Percentiles rank a stretch among this genome's conserved stretches.
phyloP scores from a whole-genome alignment of 2,329 filamentous ascomycete genomes.

The Emydomyces testavorans region DNA sequence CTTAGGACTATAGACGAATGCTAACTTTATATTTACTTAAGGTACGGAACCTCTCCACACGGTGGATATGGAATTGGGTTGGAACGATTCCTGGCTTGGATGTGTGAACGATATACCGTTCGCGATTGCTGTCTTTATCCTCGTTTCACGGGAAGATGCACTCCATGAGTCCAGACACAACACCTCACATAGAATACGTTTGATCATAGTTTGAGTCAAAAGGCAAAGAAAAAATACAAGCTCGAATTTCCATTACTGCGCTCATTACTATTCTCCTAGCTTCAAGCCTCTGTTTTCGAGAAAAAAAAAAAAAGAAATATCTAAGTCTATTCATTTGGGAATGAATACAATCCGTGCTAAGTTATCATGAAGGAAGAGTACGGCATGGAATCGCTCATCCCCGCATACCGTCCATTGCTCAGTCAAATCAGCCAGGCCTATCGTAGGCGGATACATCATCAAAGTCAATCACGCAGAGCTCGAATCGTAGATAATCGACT shows the following conservation, averaged over 20 bases:
- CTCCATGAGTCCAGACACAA: constrained; percentile 26
- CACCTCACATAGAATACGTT: not conserved
- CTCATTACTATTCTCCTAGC: not conserved
- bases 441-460: too few species aligned
- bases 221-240: not conserved
- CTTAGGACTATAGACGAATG: too few species aligned
- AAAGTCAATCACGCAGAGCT: not conserved
- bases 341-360: not conserved
- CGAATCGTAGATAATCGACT: not conserved
- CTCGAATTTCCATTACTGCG: not conserved
- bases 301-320: too few species aligned
- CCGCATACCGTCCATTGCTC: not conserved
- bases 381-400: not conserved
- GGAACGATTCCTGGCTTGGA: constrained; percentile 64
- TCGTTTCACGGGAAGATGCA: constrained; percentile 41
- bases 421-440: too few species aligned
- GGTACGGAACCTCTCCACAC: constrained; percentile 84
- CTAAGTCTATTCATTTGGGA: not conserved
- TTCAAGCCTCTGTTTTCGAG: not conserved
- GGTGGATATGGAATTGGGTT: constrained; percentile 88
- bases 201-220: not conserved
- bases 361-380: not conserved
- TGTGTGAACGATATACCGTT: constrained; percentile 55
- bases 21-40: constrained; percentile 25
- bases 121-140: constrained; percentile 46